phyloP scores from a whole-genome alignment of 495 filamentous ascomycete genomes.

The Penicillium simplicissimum region DNA sequence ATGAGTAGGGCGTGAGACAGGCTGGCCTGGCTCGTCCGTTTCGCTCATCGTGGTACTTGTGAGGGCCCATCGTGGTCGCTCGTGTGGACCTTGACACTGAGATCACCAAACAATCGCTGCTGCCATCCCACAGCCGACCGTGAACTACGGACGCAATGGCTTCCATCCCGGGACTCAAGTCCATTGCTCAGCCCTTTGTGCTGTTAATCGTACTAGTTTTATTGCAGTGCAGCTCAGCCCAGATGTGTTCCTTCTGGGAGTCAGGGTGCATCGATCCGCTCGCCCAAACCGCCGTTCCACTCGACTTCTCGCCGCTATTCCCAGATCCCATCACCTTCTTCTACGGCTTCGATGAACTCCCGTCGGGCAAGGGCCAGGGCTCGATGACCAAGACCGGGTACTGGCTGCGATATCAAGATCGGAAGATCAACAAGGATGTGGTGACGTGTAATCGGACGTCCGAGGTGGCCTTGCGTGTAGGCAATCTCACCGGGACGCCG shows the following conservation, averaged over 20 bases:
- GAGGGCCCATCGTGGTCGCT: constrained; percentile 30
- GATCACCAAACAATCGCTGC: background rate
- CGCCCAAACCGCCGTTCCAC: constrained; percentile 42
- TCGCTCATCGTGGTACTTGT: constrained; percentile 22
- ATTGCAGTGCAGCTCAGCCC: constrained; percentile 26
- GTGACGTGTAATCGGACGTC: constrained; percentile 43
- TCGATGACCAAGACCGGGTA: constrained; percentile 45
- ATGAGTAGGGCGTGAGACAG: constrained; percentile 27
- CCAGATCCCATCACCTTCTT: constrained; percentile 39
- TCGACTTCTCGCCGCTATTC: constrained; percentile 43
- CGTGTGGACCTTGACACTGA: constrained; percentile 9
- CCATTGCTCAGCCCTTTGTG: constrained; percentile 21
- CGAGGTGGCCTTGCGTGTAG: constrained; percentile 43
- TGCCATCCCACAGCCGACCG: background rate
- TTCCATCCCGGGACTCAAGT: constrained; percentile 10
- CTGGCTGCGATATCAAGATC: constrained; percentile 42
- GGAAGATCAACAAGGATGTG: constrained; percentile 32
- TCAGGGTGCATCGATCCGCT: constrained; percentile 44
- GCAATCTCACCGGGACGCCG: constrained; percentile 42
- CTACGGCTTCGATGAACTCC: constrained; percentile 43
- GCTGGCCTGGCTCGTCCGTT: constrained; percentile 17
- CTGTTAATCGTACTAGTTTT: constrained; percentile 24
- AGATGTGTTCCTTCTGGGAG: constrained; percentile 45
- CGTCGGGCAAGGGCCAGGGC: constrained; percentile 34
- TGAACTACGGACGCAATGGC: constrained; percentile 27